Conservation (phyloP, 176 grass and related monocot species). For the Bothriochloa decipiens region DNA sequence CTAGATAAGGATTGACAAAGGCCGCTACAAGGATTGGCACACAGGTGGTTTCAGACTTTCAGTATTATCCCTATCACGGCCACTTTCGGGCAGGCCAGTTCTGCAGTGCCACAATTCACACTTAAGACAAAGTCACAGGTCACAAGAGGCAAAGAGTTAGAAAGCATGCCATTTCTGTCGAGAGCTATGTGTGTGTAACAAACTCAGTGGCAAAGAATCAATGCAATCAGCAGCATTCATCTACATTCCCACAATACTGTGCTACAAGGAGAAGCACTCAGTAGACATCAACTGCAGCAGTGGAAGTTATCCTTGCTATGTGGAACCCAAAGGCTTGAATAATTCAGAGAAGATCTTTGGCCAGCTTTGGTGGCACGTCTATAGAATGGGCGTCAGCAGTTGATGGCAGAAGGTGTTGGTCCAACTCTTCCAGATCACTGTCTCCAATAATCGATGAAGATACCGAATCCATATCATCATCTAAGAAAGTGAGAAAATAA, state of each 20-base stretch:
- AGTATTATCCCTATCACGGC: neutral
- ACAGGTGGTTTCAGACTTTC: neutral
- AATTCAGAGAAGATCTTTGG: conserved; percentile 58
- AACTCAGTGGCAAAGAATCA: conserved; percentile 40
- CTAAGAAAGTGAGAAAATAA: conserved; percentile 37
- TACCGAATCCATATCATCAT: conserved; percentile 67
- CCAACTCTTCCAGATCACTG: conserved; percentile 64
- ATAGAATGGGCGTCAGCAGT: conserved; percentile 47
- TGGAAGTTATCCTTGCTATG: neutral
- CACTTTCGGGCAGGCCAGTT: neutral
- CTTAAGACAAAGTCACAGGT: neutral
- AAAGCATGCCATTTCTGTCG: neutral
- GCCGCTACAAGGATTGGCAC: neutral
- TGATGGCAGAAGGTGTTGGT: conserved; percentile 53
- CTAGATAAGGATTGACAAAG: too few species aligned
- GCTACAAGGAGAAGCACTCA: neutral
- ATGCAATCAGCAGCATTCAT: conserved; percentile 31
- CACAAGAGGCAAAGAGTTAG: neutral
- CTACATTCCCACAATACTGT: neutral
- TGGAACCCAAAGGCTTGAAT: neutral
- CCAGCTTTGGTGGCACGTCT: conserved; percentile 51
- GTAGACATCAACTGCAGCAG: neutral
- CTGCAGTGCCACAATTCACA: neutral
- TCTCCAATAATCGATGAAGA: conserved; percentile 61
- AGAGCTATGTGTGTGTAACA: conserved; percentile 1